Evolutionary conservation across 441 rosid genomes (phyloP), one percentile per base, ranked within the genome.

Genomic region (Isatis lusitanica): DNA sequence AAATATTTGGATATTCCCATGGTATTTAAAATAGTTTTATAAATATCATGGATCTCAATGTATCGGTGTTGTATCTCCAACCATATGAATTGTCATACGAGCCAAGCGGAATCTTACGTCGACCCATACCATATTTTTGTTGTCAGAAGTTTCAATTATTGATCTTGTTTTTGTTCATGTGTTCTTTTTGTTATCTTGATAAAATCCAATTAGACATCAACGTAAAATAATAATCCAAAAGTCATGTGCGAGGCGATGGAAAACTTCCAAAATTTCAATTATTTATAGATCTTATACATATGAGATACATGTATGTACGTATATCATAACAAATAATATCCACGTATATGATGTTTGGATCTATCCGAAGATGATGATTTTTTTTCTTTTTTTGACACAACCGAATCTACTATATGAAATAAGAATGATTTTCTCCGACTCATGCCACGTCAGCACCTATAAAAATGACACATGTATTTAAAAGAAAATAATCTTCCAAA

Each of bases 261-360:
- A 61, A 59, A 71, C 52, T 50, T 61, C 75, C 75, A 71, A 71
- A 24, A 2, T 3, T 9, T 16, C 67, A 28, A 62, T 71, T 39
- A 62, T 51, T 39, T 36, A 7, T 3, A 59, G 66, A 70, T 44
- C 5, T 1, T 28, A 47, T n/a, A 36, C 39, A n/a, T 47, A 9
- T 47, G 38, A 61, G 5, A 24, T n/a, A 47, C 64, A 59, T 21
- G 33, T 36, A 47, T 6, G 35, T 38, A 50, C 7, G 12, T 36
- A 33, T 38, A 30, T 0, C 39, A 38, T 26, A 7, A 70, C 38
- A 48, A 47, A 70, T 48, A 36, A 7, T 40, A 38, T 71, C 50
- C 75, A 71, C 58, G 9, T 21, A 51, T n/a, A 55, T 42, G 38
- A 56, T 68, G 53, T 40, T 40, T 16, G 9, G 28, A 35, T 46